phyloP scores from a whole-genome alignment of 2,329 filamentous ascomycete genomes.

The Pyrenophora graminea region DNA sequence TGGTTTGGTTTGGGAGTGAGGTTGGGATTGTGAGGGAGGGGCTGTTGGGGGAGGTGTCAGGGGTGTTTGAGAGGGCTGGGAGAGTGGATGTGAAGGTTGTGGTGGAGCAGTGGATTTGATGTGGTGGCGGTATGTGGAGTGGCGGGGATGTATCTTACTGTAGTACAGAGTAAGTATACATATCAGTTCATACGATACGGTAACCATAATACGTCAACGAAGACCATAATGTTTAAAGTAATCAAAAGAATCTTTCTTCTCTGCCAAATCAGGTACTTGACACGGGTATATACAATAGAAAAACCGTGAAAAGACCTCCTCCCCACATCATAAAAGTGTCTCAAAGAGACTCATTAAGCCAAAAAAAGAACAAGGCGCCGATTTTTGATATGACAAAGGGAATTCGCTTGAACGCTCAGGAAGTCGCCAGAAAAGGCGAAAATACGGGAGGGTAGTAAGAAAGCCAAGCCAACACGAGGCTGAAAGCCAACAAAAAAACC shows the following conservation, averaged over 20 bases:
- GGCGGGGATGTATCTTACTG: not conserved
- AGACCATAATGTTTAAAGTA: not conserved
- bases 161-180: not conserved
- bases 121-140: not conserved
- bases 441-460: not conserved
- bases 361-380: not conserved
- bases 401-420: constrained; percentile 8
- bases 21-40: not conserved
- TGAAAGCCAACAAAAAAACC: not conserved
- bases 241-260: not conserved
- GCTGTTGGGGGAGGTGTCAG: not conserved
- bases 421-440: not conserved
- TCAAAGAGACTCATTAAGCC: not conserved
- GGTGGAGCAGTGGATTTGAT: not conserved
- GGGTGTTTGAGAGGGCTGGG: not conserved
- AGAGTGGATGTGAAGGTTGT: not conserved
- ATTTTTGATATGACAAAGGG: not conserved
- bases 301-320: not conserved
- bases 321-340: constrained; percentile 3
- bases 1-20: constrained; percentile 5
- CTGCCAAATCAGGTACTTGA: not conserved
- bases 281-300: constrained; percentile 3
- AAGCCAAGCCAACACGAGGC: not conserved
- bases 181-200: too few relatives aligned
- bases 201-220: too few relatives aligned